Conservation (phyloP, 2,329 filamentous ascomycete species). For the Fusarium foetens region DNA sequence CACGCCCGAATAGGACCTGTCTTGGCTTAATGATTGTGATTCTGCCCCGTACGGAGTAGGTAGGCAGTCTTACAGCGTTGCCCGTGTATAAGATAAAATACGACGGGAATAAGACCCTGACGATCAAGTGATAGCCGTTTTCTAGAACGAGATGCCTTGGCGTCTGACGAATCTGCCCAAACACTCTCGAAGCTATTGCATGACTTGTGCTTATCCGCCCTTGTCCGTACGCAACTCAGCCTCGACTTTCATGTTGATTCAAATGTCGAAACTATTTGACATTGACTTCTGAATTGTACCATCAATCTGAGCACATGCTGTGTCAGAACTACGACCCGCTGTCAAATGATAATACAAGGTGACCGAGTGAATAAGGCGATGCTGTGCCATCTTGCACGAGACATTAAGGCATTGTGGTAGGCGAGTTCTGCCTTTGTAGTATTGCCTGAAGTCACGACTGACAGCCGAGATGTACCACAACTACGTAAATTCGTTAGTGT, state of each 20-base stretch:
- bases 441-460: neutral
- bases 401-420: constrained; percentile 22
- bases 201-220: neutral
- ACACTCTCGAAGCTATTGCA: neutral
- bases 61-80: neutral
- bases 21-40: neutral
- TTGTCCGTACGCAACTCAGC: neutral
- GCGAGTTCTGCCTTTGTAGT: constrained; percentile 20
- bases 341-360: constrained; percentile 8
- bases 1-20: neutral
- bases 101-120: constrained; percentile 17
- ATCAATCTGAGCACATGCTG: neutral
- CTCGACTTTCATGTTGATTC: neutral
- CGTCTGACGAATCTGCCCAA: neutral
- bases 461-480: no score
- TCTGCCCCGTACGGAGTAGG: neutral
- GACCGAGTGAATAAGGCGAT: constrained; percentile 27
- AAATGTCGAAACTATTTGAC: neutral
- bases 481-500: no score
- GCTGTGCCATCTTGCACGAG: constrained; percentile 20
- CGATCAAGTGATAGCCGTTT: neutral
- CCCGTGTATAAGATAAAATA: neutral
- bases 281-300: no score
- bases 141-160: neutral
- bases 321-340: neutral